Evolutionary conservation across 1,284 basidiomycete genomes (phyloP), one percentile per base, ranked within the genome.

Genomic region (Ustilago nuda): DNA sequence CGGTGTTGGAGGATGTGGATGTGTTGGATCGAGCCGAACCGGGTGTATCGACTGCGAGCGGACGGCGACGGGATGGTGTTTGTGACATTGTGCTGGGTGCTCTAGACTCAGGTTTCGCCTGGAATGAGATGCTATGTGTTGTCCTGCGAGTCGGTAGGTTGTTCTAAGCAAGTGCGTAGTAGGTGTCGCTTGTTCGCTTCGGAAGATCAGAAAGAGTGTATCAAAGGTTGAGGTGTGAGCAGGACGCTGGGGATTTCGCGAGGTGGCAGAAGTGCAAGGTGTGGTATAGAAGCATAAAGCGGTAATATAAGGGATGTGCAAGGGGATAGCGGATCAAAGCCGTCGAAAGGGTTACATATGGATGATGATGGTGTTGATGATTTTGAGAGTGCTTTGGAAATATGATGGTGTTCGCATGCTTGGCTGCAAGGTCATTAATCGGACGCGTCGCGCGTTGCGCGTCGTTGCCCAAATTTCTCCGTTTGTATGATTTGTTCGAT

Each of bases 11-110:
- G 1, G 64, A 55, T 11, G 55, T 66, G 4, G 68, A 71, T n/a
- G 67, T 59, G 23, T 52, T 71, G 27, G 68, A 71, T 8, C 73
- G 73, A 17, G 56, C 61, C 0, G 68, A 71, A n/a, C 61, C 64
- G 1, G 73, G 73, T 0, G 73, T 76, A 7, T 67, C 68, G 32
- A 58, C 13, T 15, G 56, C 48, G 0, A 13, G 30, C 4, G 17
- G 46, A 4, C 61, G 72, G 8, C 62, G 63, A 46, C 66, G 72
- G 6, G 67, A 67, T 6, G 72, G 66, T 17, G 72, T 70, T 37
- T 72, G 64, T 2, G 72, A 69, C 72, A 74, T 74, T 12, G 19
- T 45, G 1, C 46, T 23, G 3, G 36, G 2, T 35, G 48, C 27
- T 15, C 45, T 27, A 9, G 9, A 23, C 23, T 48, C 13, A 15